Conservation (phyloP, 192 early-diverging fungal genomes). For the Coemansia sp. region DNA sequence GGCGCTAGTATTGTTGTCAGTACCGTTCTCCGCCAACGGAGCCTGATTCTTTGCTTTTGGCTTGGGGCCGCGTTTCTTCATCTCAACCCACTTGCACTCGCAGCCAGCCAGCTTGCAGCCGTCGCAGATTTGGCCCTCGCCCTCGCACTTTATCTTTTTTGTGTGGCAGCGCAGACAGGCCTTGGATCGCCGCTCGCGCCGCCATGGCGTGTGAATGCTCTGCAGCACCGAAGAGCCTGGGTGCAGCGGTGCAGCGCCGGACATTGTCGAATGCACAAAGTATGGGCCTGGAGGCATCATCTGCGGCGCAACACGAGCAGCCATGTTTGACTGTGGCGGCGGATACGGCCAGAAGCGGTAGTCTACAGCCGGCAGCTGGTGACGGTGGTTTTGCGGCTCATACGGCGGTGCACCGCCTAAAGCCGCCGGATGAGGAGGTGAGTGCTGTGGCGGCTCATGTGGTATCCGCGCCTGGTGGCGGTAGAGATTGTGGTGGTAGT, state of each 20-base stretch:
- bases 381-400: conserved; percentile 14
- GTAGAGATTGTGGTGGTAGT: conserved; percentile 9
- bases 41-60: conserved; percentile 15
- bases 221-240: background rate
- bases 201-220: conserved; percentile 25
- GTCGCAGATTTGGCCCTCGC: conserved; percentile 40
- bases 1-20: background rate
- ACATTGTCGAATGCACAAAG: background rate
- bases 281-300: background rate
- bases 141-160: conserved; percentile 55
- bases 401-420: conserved; percentile 6
- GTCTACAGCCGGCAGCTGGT: conserved; percentile 21
- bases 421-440: background rate
- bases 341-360: conserved; percentile 52
- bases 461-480: conserved; percentile 4
- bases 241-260: background rate
- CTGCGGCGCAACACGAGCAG: conserved; percentile 2
- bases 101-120: conserved; percentile 46
- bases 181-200: conserved; percentile 53
- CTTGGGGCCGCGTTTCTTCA: conserved; percentile 54
- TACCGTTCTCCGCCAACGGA: background rate
- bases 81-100: conserved; percentile 52
- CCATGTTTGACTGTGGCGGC: conserved; percentile 16
- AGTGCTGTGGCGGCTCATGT: background rate
- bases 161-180: conserved; percentile 53